Conservation (phyloP, 2,329 filamentous ascomycete species). For the Fusarium anthophilum region DNA sequence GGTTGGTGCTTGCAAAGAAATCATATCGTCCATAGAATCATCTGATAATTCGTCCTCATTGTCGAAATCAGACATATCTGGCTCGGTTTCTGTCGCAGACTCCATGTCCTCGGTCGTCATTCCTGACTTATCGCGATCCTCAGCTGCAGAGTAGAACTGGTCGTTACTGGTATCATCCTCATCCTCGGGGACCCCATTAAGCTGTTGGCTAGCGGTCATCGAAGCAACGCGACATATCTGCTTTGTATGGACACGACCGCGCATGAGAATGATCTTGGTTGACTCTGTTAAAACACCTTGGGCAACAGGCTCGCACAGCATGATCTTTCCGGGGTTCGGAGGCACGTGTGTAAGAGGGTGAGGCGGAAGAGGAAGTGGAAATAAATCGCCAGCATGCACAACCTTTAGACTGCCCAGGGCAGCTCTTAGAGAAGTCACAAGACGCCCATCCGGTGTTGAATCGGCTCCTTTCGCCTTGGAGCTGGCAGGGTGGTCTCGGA, state of each 20-base stretch:
- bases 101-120: slow-evolving; percentile 67
- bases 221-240: slow-evolving; percentile 58
- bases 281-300: slow-evolving; percentile 81
- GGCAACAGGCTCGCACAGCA: slow-evolving; percentile 92
- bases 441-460: slow-evolving; percentile 61
- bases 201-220: slow-evolving; percentile 51
- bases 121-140: slow-evolving; percentile 74
- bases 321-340: slow-evolving; percentile 85
- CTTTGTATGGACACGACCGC: slow-evolving; percentile 66
- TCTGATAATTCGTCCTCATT: slow-evolving; percentile 83
- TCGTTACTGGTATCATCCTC: slow-evolving; percentile 89
- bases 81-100: slow-evolving; percentile 68
- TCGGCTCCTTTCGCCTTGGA: slow-evolving; percentile 51
- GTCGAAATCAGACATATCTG: slow-evolving; percentile 70
- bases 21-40: slow-evolving; percentile 92
- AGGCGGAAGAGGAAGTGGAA: slow-evolving; percentile 78
- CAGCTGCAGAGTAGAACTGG: slow-evolving; percentile 90
- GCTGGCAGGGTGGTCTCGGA: slow-evolving; percentile 66
- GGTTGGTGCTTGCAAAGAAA: slow-evolving; percentile 83
- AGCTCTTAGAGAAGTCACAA: slow-evolving; percentile 75
- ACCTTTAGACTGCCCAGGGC: slow-evolving; percentile 78
- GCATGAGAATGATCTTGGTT: slow-evolving; percentile 86
- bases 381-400: slow-evolving; percentile 84
- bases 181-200: slow-evolving; percentile 68
- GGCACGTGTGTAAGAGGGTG: slow-evolving; percentile 89